These are phyloP conservation scores for Starmerella apis DNA, from an alignment of 805 yeast genomes.

Conservation along the genomic window DNA sequence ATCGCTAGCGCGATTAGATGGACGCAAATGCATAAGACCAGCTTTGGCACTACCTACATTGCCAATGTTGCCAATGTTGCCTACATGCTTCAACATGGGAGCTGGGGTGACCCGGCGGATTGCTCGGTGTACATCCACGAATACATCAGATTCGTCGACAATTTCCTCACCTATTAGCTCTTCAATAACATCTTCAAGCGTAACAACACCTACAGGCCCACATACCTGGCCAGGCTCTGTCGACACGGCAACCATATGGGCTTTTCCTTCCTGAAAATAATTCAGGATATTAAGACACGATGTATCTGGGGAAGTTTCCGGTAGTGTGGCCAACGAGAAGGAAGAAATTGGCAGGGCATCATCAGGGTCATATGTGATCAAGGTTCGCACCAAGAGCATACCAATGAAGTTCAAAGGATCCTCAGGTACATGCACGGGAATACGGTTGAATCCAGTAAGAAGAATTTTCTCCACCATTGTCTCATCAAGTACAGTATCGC, in stretches of 20 bases:
- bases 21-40: slow-evolving; percentile 18
- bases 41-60: neutral
- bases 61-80: slow-evolving; percentile 1
- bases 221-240: slow-evolving; percentile 67
- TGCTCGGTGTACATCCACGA: slow-evolving; percentile 77
- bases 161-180: slow-evolving; percentile 96
- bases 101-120: slow-evolving; percentile 47
- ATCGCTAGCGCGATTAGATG: slow-evolving; percentile 51
- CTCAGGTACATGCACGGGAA: slow-evolving; percentile 83
- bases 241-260: slow-evolving; percentile 92
- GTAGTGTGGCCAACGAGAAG: slow-evolving; percentile 90
- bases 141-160: slow-evolving; percentile 92
- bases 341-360: slow-evolving; percentile 86
- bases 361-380: slow-evolving; percentile 93
- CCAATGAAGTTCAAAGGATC: slow-evolving; percentile 90
- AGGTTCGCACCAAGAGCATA: slow-evolving; percentile 82
- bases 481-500: slow-evolving; percentile 75
- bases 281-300: slow-evolving; percentile 88
- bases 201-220: slow-evolving; percentile 85
- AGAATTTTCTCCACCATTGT: slow-evolving; percentile 76
- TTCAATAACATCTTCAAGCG: slow-evolving; percentile 95
- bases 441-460: slow-evolving; percentile 88
- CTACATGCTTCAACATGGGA: slow-evolving; percentile 27
- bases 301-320: slow-evolving; percentile 85
- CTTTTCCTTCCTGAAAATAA: slow-evolving; percentile 94